Base-by-base conservation (phyloP, 306 rosid species). In the Lathyrus oleraceus region DNA sequence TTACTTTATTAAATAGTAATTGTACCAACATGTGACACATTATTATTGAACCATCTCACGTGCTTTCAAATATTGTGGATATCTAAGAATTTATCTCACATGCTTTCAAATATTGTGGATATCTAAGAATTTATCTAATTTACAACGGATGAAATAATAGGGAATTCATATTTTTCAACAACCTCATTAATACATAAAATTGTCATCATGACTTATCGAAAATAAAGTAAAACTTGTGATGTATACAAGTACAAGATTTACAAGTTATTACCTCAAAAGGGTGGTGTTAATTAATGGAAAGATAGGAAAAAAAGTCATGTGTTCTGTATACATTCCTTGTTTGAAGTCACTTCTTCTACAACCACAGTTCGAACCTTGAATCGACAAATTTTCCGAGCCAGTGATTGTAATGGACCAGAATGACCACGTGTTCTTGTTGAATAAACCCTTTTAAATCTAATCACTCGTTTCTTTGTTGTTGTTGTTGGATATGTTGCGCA, bases 361-460 rank as follows among this genome's bases (percentile, higher is more conserved):
- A 67, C 40, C 4, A 81, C 53, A 0, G 70, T 36, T 62, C 81
- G 70, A 49, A 76, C 76, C 51, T 76, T 76, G 76, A 81, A 81
- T 38, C 81, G 69, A 6, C 42, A 71, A 60, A 81, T 67, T 67
- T 66, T 81, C 15, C 72, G 63, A 42, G 72, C 63, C 63, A 76
- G 44, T 0, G 75, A 66, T 0, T 19, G 64, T 4, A 76, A 10
- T 10, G 65, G 23, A 52, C 75, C 49, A 14, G 51, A 66, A 32
- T 12, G 81, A 43, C 81, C 84, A 16, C 81, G 64, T 14, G 32
- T 39, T 73, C 78, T 81, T 1, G 43, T 60, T 38, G 81, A 71
- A 43, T 71, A 80, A 40, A 14, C 32, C 75, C 54, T 75, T 70
- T 64, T 75, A 11, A 51, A 5, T 10, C 19, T 27, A 49, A 75